Evolutionary conservation across 2,329 filamentous ascomycete species (phyloP).

Genomic region (Coniochaeta hoffmannii): DNA sequence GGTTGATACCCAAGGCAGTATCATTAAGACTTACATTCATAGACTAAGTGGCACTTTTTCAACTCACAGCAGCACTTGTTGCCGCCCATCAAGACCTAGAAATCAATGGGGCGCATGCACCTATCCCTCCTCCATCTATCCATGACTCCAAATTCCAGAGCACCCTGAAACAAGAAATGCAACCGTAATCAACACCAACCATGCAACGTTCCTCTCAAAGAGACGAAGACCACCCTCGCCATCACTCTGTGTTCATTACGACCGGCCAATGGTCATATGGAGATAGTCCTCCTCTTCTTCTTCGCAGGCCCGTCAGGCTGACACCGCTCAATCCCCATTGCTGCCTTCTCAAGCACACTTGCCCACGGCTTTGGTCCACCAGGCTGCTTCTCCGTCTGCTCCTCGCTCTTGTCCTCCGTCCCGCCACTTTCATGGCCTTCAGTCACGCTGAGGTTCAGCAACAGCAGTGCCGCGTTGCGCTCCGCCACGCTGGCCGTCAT

Average conservation of each 20-base stretch:
- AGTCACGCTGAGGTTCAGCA: conserved; percentile 39
- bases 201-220: not conserved
- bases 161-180: not conserved
- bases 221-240: not conserved
- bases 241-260: not conserved
- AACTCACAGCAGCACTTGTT: not conserved
- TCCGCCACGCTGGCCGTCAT: conserved; percentile 17
- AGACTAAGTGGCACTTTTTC: not conserved
- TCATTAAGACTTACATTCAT: not conserved
- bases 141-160: not conserved
- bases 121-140: not conserved
- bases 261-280: conserved; percentile 19
- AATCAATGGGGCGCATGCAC: no score
- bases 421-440: conserved; percentile 16
- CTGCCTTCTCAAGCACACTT: not conserved
- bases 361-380: not conserved
- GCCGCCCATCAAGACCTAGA: no score
- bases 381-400: conserved; percentile 4
- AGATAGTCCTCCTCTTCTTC: conserved; percentile 34
- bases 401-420: conserved; percentile 4
- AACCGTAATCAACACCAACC: not conserved
- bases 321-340: conserved; percentile 17
- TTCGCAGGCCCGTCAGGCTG: conserved; percentile 9
- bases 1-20: not conserved
- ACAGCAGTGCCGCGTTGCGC: conserved; percentile 37